Conservation (phyloP, 2,329 filamentous ascomycete genomes). For the Sporothrix euskadiensis region DNA sequence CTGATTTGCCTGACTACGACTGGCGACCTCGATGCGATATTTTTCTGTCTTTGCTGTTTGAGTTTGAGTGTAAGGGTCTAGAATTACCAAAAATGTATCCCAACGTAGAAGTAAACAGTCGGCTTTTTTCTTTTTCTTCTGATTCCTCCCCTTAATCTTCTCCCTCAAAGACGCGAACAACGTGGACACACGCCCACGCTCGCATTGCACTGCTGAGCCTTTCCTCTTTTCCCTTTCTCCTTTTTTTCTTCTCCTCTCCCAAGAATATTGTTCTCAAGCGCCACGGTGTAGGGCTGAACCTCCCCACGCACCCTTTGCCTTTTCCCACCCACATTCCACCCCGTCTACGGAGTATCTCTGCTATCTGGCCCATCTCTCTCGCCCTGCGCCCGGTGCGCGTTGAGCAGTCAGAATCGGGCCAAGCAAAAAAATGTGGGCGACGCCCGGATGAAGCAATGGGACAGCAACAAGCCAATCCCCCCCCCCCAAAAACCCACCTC, state of each 20-base stretch:
- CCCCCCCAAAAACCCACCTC: constrained; percentile 5
- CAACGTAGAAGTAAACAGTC: not conserved
- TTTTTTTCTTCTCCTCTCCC: not conserved
- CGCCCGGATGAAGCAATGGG: not conserved
- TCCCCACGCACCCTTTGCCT: not conserved
- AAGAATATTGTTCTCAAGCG: not conserved
- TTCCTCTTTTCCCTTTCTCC: not conserved
- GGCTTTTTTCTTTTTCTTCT: not conserved
- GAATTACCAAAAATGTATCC: not conserved
- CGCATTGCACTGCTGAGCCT: not conserved
- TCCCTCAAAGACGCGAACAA: not conserved
- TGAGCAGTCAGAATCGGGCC: not conserved
- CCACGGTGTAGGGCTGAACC: constrained; percentile 15
- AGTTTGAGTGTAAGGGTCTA: not conserved
- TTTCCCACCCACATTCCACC: not conserved
- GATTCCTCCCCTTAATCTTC: not conserved
- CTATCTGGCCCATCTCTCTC: not conserved
- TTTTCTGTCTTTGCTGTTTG: not conserved
- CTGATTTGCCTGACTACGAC: not conserved
- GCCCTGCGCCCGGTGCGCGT: not conserved
- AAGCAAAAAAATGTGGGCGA: not conserved
- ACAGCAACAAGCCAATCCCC: not conserved
- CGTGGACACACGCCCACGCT: not conserved
- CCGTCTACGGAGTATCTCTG: constrained; percentile 3
- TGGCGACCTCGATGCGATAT: not conserved